Conservation (phyloP, 768 basidiomycete genomes). For the Amanita subjunquillea region DNA sequence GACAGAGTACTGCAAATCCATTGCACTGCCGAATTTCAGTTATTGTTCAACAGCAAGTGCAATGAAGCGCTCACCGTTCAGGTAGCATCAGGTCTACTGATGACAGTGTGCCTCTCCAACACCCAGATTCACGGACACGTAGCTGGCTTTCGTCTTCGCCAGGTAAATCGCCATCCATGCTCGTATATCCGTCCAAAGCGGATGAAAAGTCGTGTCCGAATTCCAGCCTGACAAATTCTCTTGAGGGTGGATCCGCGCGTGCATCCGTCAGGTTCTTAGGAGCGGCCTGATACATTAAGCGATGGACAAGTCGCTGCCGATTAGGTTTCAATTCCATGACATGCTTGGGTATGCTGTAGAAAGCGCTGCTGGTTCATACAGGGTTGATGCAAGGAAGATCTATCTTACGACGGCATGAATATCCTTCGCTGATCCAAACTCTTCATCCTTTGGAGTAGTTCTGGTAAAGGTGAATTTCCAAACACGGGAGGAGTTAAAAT, state of each 20-base stretch:
- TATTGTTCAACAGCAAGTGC: neutral
- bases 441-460: conserved; percentile 37
- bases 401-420: conserved; percentile 44
- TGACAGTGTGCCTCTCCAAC: conserved; percentile 5
- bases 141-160: neutral
- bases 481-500: conserved; percentile 38
- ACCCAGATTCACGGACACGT: neutral
- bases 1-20: conserved; percentile 1
- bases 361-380: neutral
- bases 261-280: neutral
- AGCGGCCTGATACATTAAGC: conserved; percentile 1
- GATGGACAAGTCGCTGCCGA: conserved; percentile 3
- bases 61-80: conserved; percentile 10
- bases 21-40: neutral
- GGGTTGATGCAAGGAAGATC: neutral
- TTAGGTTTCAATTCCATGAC: conserved; percentile 9
- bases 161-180: neutral
- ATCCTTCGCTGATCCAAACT: conserved; percentile 15
- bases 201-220: neutral
- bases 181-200: neutral
- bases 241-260: too few species aligned
- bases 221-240: neutral
- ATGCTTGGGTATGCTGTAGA: conserved; percentile 11
- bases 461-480: conserved; percentile 27
- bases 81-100: conserved; percentile 13